Percentiles rank a stretch among this genome's conserved stretches.
These are phyloP conservation scores for Lasiosphaeria ovina DNA, from an alignment of 495 filamentous ascomycete species.

Conservation along the genomic window DNA sequence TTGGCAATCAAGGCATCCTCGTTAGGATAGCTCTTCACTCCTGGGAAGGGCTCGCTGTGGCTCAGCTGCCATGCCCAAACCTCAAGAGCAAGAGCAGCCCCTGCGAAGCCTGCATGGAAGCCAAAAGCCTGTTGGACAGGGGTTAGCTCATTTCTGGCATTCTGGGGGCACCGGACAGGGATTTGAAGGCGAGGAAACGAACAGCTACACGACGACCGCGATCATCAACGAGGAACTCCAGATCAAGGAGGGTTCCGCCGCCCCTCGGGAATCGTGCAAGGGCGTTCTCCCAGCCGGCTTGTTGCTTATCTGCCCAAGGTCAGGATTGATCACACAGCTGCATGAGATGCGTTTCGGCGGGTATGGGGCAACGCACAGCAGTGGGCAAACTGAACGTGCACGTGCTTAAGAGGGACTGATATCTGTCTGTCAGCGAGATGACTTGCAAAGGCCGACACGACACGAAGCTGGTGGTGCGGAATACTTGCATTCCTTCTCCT, in stretches of 20 bases:
- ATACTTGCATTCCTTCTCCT: slow-evolving; percentile 70
- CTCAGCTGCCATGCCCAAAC: slow-evolving; percentile 87
- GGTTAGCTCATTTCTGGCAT: too few species aligned
- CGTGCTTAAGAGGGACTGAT: slow-evolving; percentile 75
- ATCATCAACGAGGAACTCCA: slow-evolving; percentile 87
- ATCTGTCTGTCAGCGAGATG: slow-evolving; percentile 5
- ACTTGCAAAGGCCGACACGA: not conserved
- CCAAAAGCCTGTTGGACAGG: slow-evolving; percentile 40
- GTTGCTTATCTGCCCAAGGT: slow-evolving; percentile 71
- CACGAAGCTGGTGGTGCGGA: not conserved
- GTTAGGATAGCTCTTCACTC: slow-evolving; percentile 72
- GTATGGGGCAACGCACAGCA: slow-evolving; percentile 29
- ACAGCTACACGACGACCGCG: slow-evolving; percentile 75
- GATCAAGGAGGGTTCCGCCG: slow-evolving; percentile 78
- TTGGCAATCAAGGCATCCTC: slow-evolving; percentile 69
- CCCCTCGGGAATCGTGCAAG: slow-evolving; percentile 79
- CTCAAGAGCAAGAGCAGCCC: slow-evolving; percentile 77
- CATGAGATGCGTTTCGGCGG: not conserved
- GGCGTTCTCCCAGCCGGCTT: slow-evolving; percentile 80
- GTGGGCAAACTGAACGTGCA: slow-evolving; percentile 80
- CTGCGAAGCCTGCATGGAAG: slow-evolving; percentile 79
- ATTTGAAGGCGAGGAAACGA: slow-evolving; percentile 2
- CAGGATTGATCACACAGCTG: not conserved
- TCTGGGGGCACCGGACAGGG: not conserved
- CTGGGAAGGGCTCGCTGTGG: slow-evolving; percentile 63